Evolutionary conservation across 176 grass and related monocot species (phyloP), one percentile per base, ranked within the genome.

Genomic region (Phyllostachys edulis): DNA sequence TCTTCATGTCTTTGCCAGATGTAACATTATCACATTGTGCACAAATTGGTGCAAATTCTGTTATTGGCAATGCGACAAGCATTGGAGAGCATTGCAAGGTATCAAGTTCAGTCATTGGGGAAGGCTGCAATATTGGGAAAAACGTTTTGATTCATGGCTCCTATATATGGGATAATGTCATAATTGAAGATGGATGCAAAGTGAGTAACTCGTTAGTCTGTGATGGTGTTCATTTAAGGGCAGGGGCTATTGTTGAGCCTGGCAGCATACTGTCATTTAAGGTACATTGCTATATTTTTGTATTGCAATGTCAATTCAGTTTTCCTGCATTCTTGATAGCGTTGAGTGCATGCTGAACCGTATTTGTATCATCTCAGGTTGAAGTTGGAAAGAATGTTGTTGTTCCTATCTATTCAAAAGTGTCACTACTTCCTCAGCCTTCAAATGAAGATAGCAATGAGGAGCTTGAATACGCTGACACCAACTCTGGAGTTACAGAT

Each of bases 391-490:
- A 92, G 64, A 88, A 94, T 79, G 89, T 91, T 80, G 71, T 68
- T 72, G 46, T 99, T 80, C 89, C 93, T 81, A 80, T 91, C 60
- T 90, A 99, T 84, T 99, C 96, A 40, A 99, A 94, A 89, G 90
- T 99, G n/a, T 92, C 96, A 23, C 82, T 96, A 66, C 89, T 92
- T 86, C 75, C 84, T 41, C 93, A 99, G 64, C 96, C 96, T 70
- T 92, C 91, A 57, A 90, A 91, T 49, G 91, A 98, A 90, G 96
- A 98, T 69, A 98, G 96, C 7, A 93, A 95, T 67, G 96, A 98
- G 75, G 96, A 98, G 81, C 96, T 98, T 81, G 96, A 99, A 71
- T 99, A 94, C 76, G 96, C 91, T 54, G 96, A 99, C 89, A 87
- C 93, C 16, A 95, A 84, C 69, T 90, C 87, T 76, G 93, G 78